Evolutionary conservation across 148 eudicot genomes (phyloP).

Genomic region (Talinum fruticosum): DNA sequence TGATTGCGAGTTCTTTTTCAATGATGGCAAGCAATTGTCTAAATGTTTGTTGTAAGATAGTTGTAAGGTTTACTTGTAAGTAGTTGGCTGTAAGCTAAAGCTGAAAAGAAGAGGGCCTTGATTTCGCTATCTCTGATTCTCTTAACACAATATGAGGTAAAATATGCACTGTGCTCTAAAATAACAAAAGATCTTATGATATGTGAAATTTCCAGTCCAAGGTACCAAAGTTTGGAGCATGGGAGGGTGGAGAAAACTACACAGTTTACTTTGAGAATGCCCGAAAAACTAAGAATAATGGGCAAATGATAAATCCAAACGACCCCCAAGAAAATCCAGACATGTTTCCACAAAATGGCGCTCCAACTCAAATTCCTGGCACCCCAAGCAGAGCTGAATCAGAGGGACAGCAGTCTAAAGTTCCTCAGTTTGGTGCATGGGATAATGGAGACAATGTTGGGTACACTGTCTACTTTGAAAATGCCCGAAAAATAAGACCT

Average conservation of each 20-base stretch:
- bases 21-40: too few relatives aligned
- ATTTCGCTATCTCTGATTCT: too few relatives aligned
- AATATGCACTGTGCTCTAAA: neutral
- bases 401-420: slow-evolving; percentile 24
- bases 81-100: too few relatives aligned
- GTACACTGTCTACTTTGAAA: slow-evolving; percentile 35
- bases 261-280: slow-evolving; percentile 43
- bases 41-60: too few relatives aligned
- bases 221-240: slow-evolving; percentile 46
- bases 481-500: slow-evolving; percentile 19
- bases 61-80: too few relatives aligned
- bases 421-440: slow-evolving; percentile 39
- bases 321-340: slow-evolving; percentile 50
- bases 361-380: slow-evolving; percentile 14
- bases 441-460: slow-evolving; percentile 31
- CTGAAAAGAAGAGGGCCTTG: too few relatives aligned
- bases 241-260: slow-evolving; percentile 38
- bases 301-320: slow-evolving; percentile 48
- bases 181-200: neutral
- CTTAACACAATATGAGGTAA: too few relatives aligned
- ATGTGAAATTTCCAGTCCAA: slow-evolving; percentile 21
- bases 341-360: slow-evolving; percentile 15
- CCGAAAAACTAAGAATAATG: slow-evolving; percentile 31
- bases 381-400: slow-evolving; percentile 18
- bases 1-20: too few relatives aligned